Evolutionary conservation across 306 rosid species (phyloP).

Genomic region (Castanea sativa): DNA sequence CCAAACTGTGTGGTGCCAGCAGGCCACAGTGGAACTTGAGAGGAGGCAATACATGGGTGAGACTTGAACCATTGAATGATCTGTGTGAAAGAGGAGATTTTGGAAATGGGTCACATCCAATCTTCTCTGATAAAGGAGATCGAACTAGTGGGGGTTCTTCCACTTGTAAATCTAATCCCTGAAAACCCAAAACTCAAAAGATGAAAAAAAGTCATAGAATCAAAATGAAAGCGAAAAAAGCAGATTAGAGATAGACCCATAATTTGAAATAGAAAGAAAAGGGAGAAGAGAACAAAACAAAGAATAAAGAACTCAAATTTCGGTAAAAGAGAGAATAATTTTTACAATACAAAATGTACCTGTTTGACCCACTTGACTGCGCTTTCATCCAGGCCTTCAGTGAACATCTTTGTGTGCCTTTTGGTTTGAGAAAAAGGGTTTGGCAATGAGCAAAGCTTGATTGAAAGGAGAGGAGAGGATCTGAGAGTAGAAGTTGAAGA

Average conservation of each 20-base stretch:
- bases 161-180: constrained; percentile 49
- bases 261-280: neutral
- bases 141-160: constrained; percentile 37
- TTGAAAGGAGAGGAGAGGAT: neutral
- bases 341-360: constrained; percentile 31
- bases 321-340: neutral
- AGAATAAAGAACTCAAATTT: neutral
- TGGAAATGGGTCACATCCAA: constrained; percentile 36
- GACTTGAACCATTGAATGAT: constrained; percentile 16
- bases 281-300: neutral
- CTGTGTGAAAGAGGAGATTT: constrained; percentile 48
- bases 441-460: neutral
- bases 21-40: constrained; percentile 62
- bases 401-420: constrained; percentile 54
- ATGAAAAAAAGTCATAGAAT: neutral
- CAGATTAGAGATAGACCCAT: neutral
- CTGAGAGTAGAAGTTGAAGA: constrained; percentile 2
- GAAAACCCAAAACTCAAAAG: neutral
- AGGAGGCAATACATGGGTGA: constrained; percentile 66
- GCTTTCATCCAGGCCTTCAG: constrained; percentile 86
- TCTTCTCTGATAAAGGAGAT: constrained; percentile 63
- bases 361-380: constrained; percentile 89
- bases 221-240: neutral
- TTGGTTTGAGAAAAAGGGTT: neutral
- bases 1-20: constrained; percentile 48